A percentile compares a stretch with the other conserved stretches of the same genome.
These are phyloP conservation scores for Fusarium ramigenum DNA, from an alignment of 2,329 filamentous ascomycete species.

Conservation along the genomic window DNA sequence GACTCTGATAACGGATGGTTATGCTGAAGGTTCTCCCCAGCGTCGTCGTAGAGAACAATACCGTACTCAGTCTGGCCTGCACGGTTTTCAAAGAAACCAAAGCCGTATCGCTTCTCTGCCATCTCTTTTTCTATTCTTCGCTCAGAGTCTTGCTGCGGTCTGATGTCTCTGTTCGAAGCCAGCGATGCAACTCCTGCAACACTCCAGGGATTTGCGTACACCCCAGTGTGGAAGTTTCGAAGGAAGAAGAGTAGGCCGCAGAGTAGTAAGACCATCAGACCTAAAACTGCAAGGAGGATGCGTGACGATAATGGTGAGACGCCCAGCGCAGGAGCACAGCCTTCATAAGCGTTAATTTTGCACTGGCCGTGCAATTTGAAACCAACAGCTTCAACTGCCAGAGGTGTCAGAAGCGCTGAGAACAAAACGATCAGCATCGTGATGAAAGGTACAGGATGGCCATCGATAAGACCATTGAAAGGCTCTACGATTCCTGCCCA, in stretches of 20 bases:
- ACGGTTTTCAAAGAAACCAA: conserved; percentile 39
- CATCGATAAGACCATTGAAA: conserved; percentile 45
- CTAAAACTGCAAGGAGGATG: conserved; percentile 33
- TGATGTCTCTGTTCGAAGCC: conserved; percentile 39
- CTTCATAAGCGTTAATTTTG: conserved; percentile 26
- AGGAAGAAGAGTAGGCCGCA: conserved; percentile 33
- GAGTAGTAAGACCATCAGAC: conserved; percentile 31
- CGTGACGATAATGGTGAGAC: conserved; percentile 33
- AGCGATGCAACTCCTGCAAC: conserved; percentile 40
- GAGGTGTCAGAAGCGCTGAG: conserved; percentile 33
- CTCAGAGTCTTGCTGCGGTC: conserved; percentile 32
- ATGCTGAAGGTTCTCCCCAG: conserved; percentile 22
- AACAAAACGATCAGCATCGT: conserved; percentile 41
- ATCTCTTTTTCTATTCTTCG: conserved; percentile 39
- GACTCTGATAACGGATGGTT: conserved; percentile 14
- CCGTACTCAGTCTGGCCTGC: conserved; percentile 37
- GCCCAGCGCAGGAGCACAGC: conserved; percentile 38
- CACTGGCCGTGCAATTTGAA: conserved; percentile 42
- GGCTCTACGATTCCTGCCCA: conserved; percentile 50
- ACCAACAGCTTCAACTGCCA: conserved; percentile 40
- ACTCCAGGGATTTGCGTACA: conserved; percentile 48
- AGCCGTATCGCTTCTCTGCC: conserved; percentile 39
- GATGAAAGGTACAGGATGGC: conserved; percentile 40
- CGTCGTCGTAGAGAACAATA: conserved; percentile 38
- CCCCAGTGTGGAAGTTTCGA: conserved; percentile 36